A percentile compares a stretch with the other conserved stretches of the same genome.
phyloP scores from a whole-genome alignment of 352 stramenopile genomes.

The Globisporangium nunn region DNA sequence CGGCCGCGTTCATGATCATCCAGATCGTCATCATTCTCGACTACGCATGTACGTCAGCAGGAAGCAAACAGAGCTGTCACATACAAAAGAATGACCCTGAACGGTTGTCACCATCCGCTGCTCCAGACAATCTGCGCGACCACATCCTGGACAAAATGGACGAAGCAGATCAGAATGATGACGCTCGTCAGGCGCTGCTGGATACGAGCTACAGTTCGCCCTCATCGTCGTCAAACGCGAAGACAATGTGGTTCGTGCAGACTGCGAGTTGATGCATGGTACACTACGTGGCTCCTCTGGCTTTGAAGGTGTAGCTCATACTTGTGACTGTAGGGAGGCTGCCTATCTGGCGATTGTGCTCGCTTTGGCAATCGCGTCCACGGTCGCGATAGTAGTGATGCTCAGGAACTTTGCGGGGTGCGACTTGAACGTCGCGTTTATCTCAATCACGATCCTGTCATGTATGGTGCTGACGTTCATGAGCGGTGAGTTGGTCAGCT shows the following conservation, averaged over 20 bases:
- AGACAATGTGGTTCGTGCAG: constrained; percentile 18
- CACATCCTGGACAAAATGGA: constrained; percentile 70
- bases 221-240: constrained; percentile 10
- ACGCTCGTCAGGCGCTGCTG: constrained; percentile 43
- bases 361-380: constrained; percentile 22
- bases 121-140: constrained; percentile 53
- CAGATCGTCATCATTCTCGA: constrained; percentile 83
- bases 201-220: constrained; percentile 20
- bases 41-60: constrained; percentile 36
- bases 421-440: constrained; percentile 51
- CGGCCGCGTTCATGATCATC: constrained; percentile 58
- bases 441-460: constrained; percentile 44
- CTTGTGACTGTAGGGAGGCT: constrained; percentile 30
- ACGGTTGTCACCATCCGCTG: neutral
- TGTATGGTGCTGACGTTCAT: constrained; percentile 36
- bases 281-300: neutral
- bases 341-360: constrained; percentile 44
- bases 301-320: neutral
- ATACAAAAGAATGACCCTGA: neutral
- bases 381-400: constrained; percentile 42
- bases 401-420: constrained; percentile 42
- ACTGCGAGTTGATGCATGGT: neutral
- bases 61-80: neutral
- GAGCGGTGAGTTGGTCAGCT: constrained; percentile 28
- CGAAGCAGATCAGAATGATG: constrained; percentile 41